phyloP scores from a whole-genome alignment of 2,329 filamentous ascomycete species.

The Pleoardoris graminearum region DNA sequence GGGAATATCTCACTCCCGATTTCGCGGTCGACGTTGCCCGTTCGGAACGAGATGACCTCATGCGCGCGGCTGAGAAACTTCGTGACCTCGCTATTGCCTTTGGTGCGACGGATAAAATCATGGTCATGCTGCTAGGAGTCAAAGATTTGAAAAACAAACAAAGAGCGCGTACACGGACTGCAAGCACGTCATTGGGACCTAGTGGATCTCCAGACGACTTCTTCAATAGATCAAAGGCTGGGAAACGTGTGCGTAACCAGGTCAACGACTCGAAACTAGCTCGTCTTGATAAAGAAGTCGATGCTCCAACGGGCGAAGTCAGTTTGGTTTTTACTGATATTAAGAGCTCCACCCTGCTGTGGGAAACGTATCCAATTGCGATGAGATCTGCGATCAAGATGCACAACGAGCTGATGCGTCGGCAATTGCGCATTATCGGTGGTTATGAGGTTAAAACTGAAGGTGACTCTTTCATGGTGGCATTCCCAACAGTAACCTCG shows the following conservation, averaged over 20 bases:
- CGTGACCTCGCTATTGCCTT: constrained; percentile 95
- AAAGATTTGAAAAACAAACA: constrained; percentile 87
- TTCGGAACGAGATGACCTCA: constrained; percentile 83
- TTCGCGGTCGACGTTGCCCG: constrained; percentile 90
- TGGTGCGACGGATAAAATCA: constrained; percentile 90
- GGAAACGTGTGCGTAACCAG: constrained; percentile 61
- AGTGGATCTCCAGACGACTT: constrained; percentile 74
- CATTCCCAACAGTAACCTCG: constrained; percentile 93
- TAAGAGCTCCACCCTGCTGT: constrained; percentile 94
- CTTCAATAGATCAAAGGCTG: constrained; percentile 62
- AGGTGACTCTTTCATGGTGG: constrained; percentile 99
- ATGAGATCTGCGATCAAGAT: constrained; percentile 97
- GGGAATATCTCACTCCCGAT: constrained; percentile 90
- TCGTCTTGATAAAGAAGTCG: constrained; percentile 85
- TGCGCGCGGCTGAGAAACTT: constrained; percentile 93
- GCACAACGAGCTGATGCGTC: constrained; percentile 95
- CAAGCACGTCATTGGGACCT: constrained; percentile 83
- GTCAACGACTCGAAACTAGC: constrained; percentile 84
- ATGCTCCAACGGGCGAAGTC: constrained; percentile 86
- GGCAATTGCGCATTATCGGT: constrained; percentile 88
- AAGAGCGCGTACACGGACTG: constrained; percentile 72
- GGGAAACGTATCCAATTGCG: constrained; percentile 92
- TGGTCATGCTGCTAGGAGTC: constrained; percentile 98
- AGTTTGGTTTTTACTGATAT: constrained; percentile 98
- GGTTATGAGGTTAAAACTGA: constrained; percentile 99